Evolutionary conservation across 2,329 filamentous ascomycete species (phyloP), one percentile per base, ranked within the genome.

Genomic region (Rhinocladiella similis): DNA sequence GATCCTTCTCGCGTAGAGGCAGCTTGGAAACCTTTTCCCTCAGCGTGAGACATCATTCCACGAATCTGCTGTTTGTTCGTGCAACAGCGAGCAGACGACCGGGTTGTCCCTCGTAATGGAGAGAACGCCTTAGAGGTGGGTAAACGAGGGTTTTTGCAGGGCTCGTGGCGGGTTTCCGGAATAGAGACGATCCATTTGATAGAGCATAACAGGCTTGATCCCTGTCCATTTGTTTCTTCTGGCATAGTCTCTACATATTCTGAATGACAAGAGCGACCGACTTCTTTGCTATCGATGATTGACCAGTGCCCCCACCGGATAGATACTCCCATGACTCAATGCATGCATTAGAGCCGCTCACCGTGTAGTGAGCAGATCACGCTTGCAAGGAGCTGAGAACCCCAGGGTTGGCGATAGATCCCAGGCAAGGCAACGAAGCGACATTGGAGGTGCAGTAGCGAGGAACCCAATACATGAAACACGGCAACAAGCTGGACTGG

Each of bases 401-500:
- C 38, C 39, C 25, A 36, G 16, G 12, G 10, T 14, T 38, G 48
- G 43, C 19, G 46, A 22, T 41, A 16, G 35, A 19, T 25, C 35
- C 18, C 5, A 38, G 38, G 38, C 18, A 41, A 19, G 18, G 38
- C 13, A 19, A 16, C 29, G 29, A 16, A 50, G 35, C 25, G 22
- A 46, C 22, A 22, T 27, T 45, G 20, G 14, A 53, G 29, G 22
- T 50, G 54, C 54, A 50, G 53, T 57, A 57, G 59, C 59, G 55
- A 61, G 49, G 22, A 22, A 36, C 29, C 53, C 22, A 49, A 35
- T 33, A 47, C 49, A 47, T 59, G 59, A 59, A 56, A 59, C 50
- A 50, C 56, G 50, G 59, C 39, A 50, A 47, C 55, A 50, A 57
- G 54, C 49, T 61, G 59, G 54, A 46, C 54, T 57, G 27, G 36